Evolutionary conservation across 805 yeast species (phyloP), one percentile per base, ranked within the genome.

Genomic region (Hanseniaspora occidentalis): DNA sequence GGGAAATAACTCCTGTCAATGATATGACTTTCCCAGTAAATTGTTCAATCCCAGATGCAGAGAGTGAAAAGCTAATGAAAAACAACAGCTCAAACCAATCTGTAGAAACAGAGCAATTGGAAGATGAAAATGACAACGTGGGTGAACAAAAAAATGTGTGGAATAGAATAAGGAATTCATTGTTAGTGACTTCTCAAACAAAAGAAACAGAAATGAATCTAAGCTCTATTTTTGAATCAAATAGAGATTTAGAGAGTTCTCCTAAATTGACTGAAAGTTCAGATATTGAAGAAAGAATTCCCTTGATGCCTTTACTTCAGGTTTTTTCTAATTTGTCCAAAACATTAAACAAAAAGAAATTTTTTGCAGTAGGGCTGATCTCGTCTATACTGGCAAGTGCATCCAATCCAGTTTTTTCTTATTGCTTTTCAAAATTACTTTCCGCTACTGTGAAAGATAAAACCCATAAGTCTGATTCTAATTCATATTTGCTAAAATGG

Each of bases 331-430:
- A 46, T 16, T 57, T 63, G 66, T 43, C 50, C 6, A 44, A 26
- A 6, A 54, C 54, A 1, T 56, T 52, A 2, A 50, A 48, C 16
- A 47, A 46, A 8, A 62, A 54, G 35, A 19, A 35, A 3, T 44
- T 58, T 3, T 49, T 75, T 1, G 10, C 55, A 1, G 1, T 70
- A 1, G 96, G 96, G 0, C 41, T 82, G 1, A 0, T 69, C 0
- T 47, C 70, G 4, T 65, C 86, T 0, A 45, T 77, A 0, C 36
- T 71, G 1, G 75, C 78, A 44, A 88, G 94, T 9, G 70, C 69
- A 1, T 57, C 73, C 1, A 78, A 75, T 43, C 96, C 97, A 0
- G 60, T 83, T 0, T 85, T 92, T 46, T 82, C 96, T 0, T 86
- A 60, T 53, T 71, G 81, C 21, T 75, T 88, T 46, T 74, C 96